phyloP scores from a whole-genome alignment of 2,329 filamentous ascomycete genomes.

The Lecanicillium sp. region DNA sequence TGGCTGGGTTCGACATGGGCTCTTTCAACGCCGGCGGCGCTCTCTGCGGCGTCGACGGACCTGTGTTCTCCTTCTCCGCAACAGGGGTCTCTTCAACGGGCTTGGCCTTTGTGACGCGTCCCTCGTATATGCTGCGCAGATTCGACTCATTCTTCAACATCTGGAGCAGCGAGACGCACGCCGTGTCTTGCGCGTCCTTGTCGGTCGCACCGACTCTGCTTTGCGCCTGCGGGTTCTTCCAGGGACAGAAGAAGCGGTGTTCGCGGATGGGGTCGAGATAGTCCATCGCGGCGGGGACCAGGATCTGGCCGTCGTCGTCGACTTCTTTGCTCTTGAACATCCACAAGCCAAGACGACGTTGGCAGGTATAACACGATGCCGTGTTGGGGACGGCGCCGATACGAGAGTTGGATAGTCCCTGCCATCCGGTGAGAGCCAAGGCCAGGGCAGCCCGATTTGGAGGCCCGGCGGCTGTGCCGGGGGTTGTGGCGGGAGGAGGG shows the following conservation, averaged over 20 bases:
- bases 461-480: conserved; percentile 20
- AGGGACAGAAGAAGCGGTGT: conserved; percentile 80
- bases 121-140: conserved; percentile 36
- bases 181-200: conserved; percentile 35
- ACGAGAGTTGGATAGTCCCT: conserved; percentile 51
- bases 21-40: neutral
- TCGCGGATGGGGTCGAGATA: conserved; percentile 63
- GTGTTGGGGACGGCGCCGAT: conserved; percentile 62
- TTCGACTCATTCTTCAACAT: conserved; percentile 55
- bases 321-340: conserved; percentile 77
- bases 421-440: conserved; percentile 71
- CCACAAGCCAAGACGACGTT: conserved; percentile 86
- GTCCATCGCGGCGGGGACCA: conserved; percentile 57
- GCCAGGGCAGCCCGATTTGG: conserved; percentile 59
- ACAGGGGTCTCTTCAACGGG: conserved; percentile 4
- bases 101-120: conserved; percentile 23
- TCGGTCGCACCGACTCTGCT: conserved; percentile 32
- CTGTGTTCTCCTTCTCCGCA: conserved; percentile 16
- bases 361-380: conserved; percentile 76
- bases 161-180: conserved; percentile 50
- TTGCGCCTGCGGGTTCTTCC: conserved; percentile 62
- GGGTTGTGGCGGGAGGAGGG: conserved; percentile 28
- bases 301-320: conserved; percentile 44
- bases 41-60: conserved; percentile 19
- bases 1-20: neutral